Base-by-base conservation (phyloP, 495 filamentous ascomycete species). In the Penicillium cataractarum region DNA sequence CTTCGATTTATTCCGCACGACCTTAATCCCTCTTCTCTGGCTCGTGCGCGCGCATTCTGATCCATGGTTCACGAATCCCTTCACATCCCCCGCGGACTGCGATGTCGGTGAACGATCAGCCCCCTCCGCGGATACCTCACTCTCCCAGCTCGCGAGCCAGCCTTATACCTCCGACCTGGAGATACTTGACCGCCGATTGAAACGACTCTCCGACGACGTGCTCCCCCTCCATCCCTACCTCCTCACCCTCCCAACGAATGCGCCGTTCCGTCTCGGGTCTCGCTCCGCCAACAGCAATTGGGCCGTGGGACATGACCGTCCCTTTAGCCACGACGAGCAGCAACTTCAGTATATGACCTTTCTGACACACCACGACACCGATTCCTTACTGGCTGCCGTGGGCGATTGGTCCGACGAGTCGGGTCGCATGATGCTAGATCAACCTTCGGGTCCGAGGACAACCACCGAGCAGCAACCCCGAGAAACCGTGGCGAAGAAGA, bases 331-430 rank as follows among this genome's bases (percentile, higher is more conserved):
- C 31, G 75, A 82, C 53, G 82, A 85, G 71, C 76, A 84, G 54
- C 73, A 80, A 67, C 74, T 85, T 57, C 82, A 85, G 58, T 85
- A 84, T 56, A 78, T 82, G 76, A 85, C 82, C 42, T 85, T 84
- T 60, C 67, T 82, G 59, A 75, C 77, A n/a, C 79, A 83, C 59
- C 71, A 78, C 69, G 69, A 78, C 59, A 71, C 70, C 33, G 80
- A 84, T 61, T 79, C 78, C 3, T 65, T 85, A 53, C 66, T 84
- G 49, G 70, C 75, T 48, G 76, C 80, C 19, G 74, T 82, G 57
- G 82, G 82, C 32, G 80, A 82, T 61, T 85, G 82, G 82, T 82
- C 82, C 21, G 81, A 83, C 67, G 78, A 76, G 52, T 74, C 78
- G 33, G 82, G 79, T 58, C 72, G 69, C 71, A 76, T 81, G 61